Evolutionary conservation across 2,329 filamentous ascomycete species (phyloP).

Genomic region (Colletotrichum somersetense): DNA sequence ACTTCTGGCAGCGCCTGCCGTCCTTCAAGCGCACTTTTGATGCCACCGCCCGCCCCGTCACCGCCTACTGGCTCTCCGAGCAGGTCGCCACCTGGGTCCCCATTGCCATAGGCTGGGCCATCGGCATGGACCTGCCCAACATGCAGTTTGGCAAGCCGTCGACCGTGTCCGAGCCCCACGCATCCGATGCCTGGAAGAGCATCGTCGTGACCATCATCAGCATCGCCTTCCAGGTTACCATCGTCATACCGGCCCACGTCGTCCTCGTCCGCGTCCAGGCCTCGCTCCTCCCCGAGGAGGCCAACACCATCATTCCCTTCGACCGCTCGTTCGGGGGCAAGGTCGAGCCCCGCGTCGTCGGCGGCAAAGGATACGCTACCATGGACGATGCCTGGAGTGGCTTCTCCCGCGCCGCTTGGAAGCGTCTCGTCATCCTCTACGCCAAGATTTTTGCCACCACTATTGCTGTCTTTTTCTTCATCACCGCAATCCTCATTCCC

Average conservation of each 20-base stretch:
- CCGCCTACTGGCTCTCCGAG: conserved; percentile 70
- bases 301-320: conserved; percentile 89
- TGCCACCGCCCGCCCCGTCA: conserved; percentile 76
- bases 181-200: conserved; percentile 59
- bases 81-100: conserved; percentile 64
- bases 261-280: conserved; percentile 87
- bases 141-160: conserved; percentile 54
- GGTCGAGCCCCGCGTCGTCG: conserved; percentile 80
- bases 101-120: conserved; percentile 46
- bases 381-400: conserved; percentile 83
- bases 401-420: conserved; percentile 79
- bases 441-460: conserved; percentile 75
- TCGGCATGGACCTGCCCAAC: conserved; percentile 58
- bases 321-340: conserved; percentile 87
- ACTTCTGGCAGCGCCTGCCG: conserved; percentile 78
- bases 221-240: conserved; percentile 67
- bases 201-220: conserved; percentile 59
- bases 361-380: conserved; percentile 77
- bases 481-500: conserved; percentile 63
- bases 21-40: conserved; percentile 73
- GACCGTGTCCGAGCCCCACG: conserved; percentile 53
- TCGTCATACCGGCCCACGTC: conserved; percentile 82
- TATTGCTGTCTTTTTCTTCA: conserved; percentile 60
- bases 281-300: conserved; percentile 83
- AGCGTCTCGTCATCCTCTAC: conserved; percentile 80